Evolutionary conservation across 2,329 filamentous ascomycete species (phyloP), one percentile per base, ranked within the genome.

Genomic region (Grosmannia penicillata): DNA sequence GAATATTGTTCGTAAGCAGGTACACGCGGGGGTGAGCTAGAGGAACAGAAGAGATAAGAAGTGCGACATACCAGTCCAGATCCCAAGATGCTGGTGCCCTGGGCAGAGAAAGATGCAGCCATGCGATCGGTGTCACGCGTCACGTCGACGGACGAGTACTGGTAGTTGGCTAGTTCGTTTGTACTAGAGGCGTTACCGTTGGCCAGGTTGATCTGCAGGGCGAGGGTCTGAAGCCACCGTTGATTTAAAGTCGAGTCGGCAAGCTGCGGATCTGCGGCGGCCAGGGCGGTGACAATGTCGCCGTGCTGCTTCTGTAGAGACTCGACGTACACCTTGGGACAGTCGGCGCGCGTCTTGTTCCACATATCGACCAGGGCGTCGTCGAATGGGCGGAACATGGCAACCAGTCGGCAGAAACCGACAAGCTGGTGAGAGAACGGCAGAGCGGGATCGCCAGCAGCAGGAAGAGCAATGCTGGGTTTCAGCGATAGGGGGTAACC

Each of bases 41-140:
- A n/a, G n/a, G n/a, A 26, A 37, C 8, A 3, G 9, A 38, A 22
- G 13, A 4, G 13, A 30, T 25, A 8, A 31, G 14, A 8, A 7
- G 10, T 7, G 8, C 14, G 18, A 33, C 39, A 28, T 60, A 83
- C 80, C 56, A 93, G 56, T 21, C 80, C 80, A 28, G 82, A 70
- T 15, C 78, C 80, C 46, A 87, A 68, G 4, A 87, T 63, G 45
- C 89, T 82, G 62, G 85, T 38, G 3, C 76, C 75, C 46, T 78
- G 69, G 26, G 74, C 73, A 0, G 79, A 78, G 50, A 91, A 80
- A 38, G 80, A 73, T 14, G 75, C 73, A 5, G 80, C 77, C 57
- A 87, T 74, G 13, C 69, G 68, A 21, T 82, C 51, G 8, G 84
- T 51, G 41, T 83, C 77, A 33, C 68, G 63, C 0, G 76, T 66